Base-by-base conservation (phyloP, 2,329 filamentous ascomycete genomes). In the Capronia americana region DNA sequence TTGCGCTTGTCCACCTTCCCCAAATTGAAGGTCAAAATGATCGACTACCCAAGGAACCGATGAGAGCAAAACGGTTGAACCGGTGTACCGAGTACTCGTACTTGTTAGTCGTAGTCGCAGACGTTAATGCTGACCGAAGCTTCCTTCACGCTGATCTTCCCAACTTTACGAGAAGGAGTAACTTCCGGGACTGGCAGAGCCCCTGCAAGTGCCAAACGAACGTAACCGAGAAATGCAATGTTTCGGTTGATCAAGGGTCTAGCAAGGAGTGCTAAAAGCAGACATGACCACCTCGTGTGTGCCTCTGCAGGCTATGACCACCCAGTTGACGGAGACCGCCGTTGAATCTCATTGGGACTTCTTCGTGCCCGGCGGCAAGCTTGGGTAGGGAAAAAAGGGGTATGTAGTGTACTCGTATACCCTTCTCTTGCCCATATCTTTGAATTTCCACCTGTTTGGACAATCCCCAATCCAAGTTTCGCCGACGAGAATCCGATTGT, bases 181-280 rank as follows among this genome's bases (percentile, higher is more conserved):
- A 32, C 34, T 30, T 48, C 51, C 32, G 24, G 44, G 24, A 41
- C 14, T 17, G 12, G 20, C 60, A 48, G 28, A 24, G 24, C 20
- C 50, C 28, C 55, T 32, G 28, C 60, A 30, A 34, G 38, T n/a
- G 26, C 59, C 50, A 50, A 34, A 38, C 20, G 30, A 38, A 32
- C n/a, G 34, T 56, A 48, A 11, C 50, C 60, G 28, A 34, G 17
- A 55, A 30, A 56, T 34, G 28, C 50, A 56, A 54, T 63, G 60
- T 54, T 63, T 63, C 50, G 60, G 60, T 32, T 57, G 60, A 63
- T 63, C 60, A n/a, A 57, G 48, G 24, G 41, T 63, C 59, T 34
- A 63, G 38, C 23, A 48, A 23, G 48, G 10, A 44, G 38, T 17
- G n/a, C 14, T 12, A 24, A 44, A 59, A 44, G 14, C 38, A 44